phyloP scores from a whole-genome alignment of 78 protist genomes.

The Emiliania huxleyi region DNA sequence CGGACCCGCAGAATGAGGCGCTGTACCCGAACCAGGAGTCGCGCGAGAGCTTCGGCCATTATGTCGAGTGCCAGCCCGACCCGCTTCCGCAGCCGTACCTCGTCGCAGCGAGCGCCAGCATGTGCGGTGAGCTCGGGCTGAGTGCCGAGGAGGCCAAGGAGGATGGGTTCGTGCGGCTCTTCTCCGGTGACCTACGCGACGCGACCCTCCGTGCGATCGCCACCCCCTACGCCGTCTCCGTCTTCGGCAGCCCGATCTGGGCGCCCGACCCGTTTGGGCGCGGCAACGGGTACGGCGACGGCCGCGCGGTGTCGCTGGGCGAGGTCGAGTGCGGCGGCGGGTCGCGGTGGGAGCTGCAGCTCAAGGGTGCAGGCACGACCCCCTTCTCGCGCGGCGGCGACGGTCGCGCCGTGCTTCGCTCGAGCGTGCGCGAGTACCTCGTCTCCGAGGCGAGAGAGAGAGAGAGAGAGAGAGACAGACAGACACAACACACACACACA shows the following conservation, averaged over 20 bases:
- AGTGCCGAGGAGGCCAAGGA: background rate
- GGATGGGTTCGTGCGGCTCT: background rate
- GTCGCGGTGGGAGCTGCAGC: slow-evolving; percentile 59
- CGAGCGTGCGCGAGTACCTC: slow-evolving; percentile 78
- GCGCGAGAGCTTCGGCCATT: slow-evolving; percentile 41
- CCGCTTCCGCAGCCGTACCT: slow-evolving; percentile 28
- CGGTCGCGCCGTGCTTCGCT: slow-evolving; percentile 85
- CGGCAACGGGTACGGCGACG: slow-evolving; percentile 84
- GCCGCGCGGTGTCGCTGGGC: slow-evolving; percentile 73
- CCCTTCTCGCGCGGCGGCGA: slow-evolving; percentile 84
- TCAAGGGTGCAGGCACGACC: slow-evolving; percentile 81
- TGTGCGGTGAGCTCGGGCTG: slow-evolving; percentile 10
- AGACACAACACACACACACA: no score
- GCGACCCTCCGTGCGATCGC: background rate
- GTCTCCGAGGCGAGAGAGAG: slow-evolving; percentile 20
- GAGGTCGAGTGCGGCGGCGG: slow-evolving; percentile 40
- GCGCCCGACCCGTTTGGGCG: slow-evolving; percentile 62
- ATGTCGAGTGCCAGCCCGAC: slow-evolving; percentile 1
- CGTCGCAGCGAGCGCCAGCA: background rate
- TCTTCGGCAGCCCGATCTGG: background rate
- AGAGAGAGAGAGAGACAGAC: no score
- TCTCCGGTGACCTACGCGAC: background rate
- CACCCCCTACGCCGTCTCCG: slow-evolving; percentile 21
- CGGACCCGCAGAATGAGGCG: slow-evolving; percentile 25
- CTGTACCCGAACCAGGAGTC: slow-evolving; percentile 14